Conservation (phyloP, 2,329 filamentous ascomycete genomes). For the Curvularia hawaiiensis region DNA sequence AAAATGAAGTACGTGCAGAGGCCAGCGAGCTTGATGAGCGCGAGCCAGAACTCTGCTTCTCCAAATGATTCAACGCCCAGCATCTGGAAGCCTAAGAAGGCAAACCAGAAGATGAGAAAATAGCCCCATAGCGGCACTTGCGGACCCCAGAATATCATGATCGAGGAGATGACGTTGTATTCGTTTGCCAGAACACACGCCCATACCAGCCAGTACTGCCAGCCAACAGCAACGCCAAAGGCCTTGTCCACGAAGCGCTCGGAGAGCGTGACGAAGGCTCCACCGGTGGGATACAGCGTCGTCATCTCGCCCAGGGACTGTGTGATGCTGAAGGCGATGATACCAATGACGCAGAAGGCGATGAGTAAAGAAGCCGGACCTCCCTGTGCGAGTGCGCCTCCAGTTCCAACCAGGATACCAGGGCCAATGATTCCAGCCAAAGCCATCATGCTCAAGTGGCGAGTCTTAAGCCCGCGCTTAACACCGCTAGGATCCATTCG, state of each 20-base stretch:
- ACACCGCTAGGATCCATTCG: constrained; percentile 66
- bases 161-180: constrained; percentile 71
- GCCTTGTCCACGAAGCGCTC: constrained; percentile 61
- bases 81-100: constrained; percentile 48
- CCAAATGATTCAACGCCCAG: constrained; percentile 50
- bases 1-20: constrained; percentile 50
- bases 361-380: constrained; percentile 75
- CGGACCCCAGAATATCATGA: constrained; percentile 69
- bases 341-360: constrained; percentile 74
- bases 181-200: constrained; percentile 70
- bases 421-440: constrained; percentile 66
- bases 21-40: constrained; percentile 47
- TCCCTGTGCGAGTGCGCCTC: constrained; percentile 69
- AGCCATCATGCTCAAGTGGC: constrained; percentile 65
- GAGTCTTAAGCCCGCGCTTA: constrained; percentile 70
- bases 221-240: constrained; percentile 36
- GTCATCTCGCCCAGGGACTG: constrained; percentile 77
- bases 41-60: constrained; percentile 52
- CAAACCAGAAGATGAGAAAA: constrained; percentile 50
- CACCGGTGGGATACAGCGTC: constrained; percentile 72
- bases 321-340: constrained; percentile 71
- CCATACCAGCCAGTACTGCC: constrained; percentile 61
- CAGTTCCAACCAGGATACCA: constrained; percentile 73
- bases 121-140: constrained; percentile 50
- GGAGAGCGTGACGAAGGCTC: constrained; percentile 72